Base-by-base conservation (phyloP, 2,329 filamentous ascomycete genomes). In the Pestalotiopsis fici region DNA sequence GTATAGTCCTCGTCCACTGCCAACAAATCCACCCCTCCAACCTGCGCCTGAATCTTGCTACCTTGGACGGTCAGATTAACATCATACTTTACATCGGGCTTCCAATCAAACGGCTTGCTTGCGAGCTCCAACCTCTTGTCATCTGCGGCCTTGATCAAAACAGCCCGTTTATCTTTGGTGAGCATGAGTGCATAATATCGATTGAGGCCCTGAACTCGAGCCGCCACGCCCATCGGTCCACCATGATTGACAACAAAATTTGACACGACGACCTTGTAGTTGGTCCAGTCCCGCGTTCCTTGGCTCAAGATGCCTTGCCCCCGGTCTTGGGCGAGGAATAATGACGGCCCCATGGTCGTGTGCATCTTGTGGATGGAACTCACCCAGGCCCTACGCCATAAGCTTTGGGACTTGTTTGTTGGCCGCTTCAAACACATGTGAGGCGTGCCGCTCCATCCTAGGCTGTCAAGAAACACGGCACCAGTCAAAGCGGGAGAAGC, bases 281-380 rank as follows among this genome's bases (percentile, higher is more conserved):
- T 71, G 2, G 50, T 66, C 78, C 77, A 80, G 6, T 78, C 76
- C 1, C 77, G 70, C 13, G 77, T 79, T 2, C 78, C 78, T 11
- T 77, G 73, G 57, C 62, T 71, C 1, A 79, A 66, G 2, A 79
- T 66, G 1, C 78, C 78, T 50, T 79, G 74, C 3, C 74, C 76
- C 1, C 47, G 4, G 62, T 78, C 74, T 50, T 78, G 73, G 9
- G 74, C 74, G 9, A 77, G 66, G 11, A 69, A 66, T 59, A 78
- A 75, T 0, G 55, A 65, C 9, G 67, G 69, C 11, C 69, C 69
- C 6, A 70, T 64, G 35, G n/a, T 69, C 66, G 65, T 74, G 73
- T 9, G 59, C 62, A 62, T 74, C 73, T 35, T 35, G 31, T 35
- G 31, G 18, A 71, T 70, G 27, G 70, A 69, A 43, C 69, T 71